Evolutionary conservation across 805 yeast species (phyloP), one percentile per base, ranked within the genome.

Genomic region (Tetrapisispora phaffii): DNA sequence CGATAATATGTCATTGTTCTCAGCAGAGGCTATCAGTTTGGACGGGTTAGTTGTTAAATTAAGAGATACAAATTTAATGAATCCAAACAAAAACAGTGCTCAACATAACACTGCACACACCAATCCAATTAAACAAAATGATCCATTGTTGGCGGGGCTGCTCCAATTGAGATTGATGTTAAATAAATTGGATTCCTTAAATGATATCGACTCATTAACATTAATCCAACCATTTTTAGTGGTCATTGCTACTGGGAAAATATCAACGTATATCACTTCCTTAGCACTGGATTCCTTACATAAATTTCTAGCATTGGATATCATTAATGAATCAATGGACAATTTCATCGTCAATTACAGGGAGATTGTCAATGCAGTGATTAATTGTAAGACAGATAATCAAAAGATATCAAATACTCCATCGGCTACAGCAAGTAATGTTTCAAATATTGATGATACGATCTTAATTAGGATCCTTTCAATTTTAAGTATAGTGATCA

Each of bases 321-420:
- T 90, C 28, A 71, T 90, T n/a, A 69, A 75, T 12, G 57, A 57
- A 7, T 56, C 65, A 2, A 77, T 85, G 4, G 67, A 70, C 26
- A 80, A 82, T 46, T 86, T 84, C 56, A 71, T 82, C 41, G 74
- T 82, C 8, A 74, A 60, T 5, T 52, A 50, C 77, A 46, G 75
- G 44, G 63, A 61, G 44, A 54, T 58, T n/a, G 62, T 68, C 45
- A 63, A 63, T 24, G 75, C 96, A 0, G 71, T 90, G 49, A 85
- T 96, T 0, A 95, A 86, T 60, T 89, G 97, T 64, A 77, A 95
- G 34, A 90, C 89, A 58, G 96, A 89, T 67, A 96, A 95, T 4
- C 81, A 89, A 1, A 96, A 89, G 58, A 94, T 87, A 59, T 74
- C 81, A 32, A 82, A 89, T 59, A 94, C 87, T 59, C 74, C 81